phyloP scores from a whole-genome alignment of 1,284 basidiomycete species.

The Wallemia hederae region DNA sequence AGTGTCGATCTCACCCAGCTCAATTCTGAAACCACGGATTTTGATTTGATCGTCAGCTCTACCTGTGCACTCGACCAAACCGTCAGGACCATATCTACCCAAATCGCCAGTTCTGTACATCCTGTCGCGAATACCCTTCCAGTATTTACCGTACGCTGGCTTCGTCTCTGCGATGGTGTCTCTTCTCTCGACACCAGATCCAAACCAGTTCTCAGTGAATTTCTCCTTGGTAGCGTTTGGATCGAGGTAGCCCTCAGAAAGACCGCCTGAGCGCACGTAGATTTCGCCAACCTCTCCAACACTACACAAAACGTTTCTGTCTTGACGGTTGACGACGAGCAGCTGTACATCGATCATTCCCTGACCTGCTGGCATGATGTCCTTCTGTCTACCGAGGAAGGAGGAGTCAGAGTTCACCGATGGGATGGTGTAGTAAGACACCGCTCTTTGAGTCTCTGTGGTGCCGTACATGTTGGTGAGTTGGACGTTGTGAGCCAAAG shows the following conservation, averaged over 20 bases:
- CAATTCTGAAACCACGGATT: slow-evolving; percentile 96
- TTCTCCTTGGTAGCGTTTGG: slow-evolving; percentile 57
- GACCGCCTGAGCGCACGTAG: slow-evolving; percentile 82
- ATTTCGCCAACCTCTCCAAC: slow-evolving; percentile 97
- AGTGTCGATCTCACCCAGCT: slow-evolving; percentile 94
- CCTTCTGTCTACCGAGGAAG: slow-evolving; percentile 82
- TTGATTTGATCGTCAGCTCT: slow-evolving; percentile 98
- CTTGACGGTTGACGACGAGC: slow-evolving; percentile 79
- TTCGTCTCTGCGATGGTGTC: slow-evolving; percentile 41
- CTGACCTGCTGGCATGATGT: slow-evolving; percentile 89
- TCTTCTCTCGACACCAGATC: slow-evolving; percentile 23
- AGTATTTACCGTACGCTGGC: slow-evolving; percentile 42
- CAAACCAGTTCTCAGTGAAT: slow-evolving; percentile 81
- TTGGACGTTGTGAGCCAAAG: slow-evolving; percentile 64
- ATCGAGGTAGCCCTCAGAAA: slow-evolving; percentile 88
- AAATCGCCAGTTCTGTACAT: slow-evolving; percentile 97
- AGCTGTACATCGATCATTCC: slow-evolving; percentile 98
- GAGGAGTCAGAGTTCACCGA: slow-evolving; percentile 54
- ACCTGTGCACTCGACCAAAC: slow-evolving; percentile 86
- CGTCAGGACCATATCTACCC: slow-evolving; percentile 75
- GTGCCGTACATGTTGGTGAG: slow-evolving; percentile 99
- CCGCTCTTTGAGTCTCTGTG: slow-evolving; percentile 94
- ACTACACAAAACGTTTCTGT: slow-evolving; percentile 61
- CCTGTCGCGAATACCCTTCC: slow-evolving; percentile 91
- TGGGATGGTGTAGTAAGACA: slow-evolving; percentile 88